Evolutionary conservation across 768 basidiomycete species (phyloP), one percentile per base, ranked within the genome.

Genomic region (Sporobolomyces phaffii): DNA sequence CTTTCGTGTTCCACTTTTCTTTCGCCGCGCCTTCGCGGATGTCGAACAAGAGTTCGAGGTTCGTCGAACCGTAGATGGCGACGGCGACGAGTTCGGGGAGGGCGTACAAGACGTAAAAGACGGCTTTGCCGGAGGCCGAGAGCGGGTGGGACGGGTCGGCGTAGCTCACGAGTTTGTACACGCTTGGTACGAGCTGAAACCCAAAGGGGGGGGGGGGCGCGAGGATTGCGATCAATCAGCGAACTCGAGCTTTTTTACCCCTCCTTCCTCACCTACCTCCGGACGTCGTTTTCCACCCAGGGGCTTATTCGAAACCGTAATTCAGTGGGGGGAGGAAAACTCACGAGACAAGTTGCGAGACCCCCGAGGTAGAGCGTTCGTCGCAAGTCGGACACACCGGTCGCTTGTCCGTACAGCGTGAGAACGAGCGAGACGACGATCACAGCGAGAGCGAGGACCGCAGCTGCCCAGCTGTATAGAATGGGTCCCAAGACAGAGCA

Each of bases 81-180:
- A 13, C 18, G 18, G n/a, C 33, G 49, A 59, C 17, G 5, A 9
- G 18, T n/a, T 65, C 64, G 26, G 64, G 64, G 5, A 59, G 41
- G 18, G 17, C 1, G n/a, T 14, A 45, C 29, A 59, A 18, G 57
- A 59, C 20, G 57, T 65, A 65, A 50, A 65, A 65, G 49, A n/a
- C 57, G 40, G 64, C 64, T 40, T 65, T 65, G 22, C 43, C 33
- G n/a, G 41, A 14, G 9, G 17, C 3, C 2, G 49, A 45, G 49
- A 36, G 2, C 10, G 18, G 43, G 33, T 58, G 29, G 8, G 50
- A 3, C 2, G 64, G 41, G 13, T 29, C 41, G 31, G 18, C 20
- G 20, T 50, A 29, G 17, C 17, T 6, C 24, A 52, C 34, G 49
- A 65, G 26, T 28, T 34, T 43, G 57, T 65, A 65, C 22, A 59